phyloP scores from a whole-genome alignment of 139 green algal species.

The Picochlorum sp. region DNA sequence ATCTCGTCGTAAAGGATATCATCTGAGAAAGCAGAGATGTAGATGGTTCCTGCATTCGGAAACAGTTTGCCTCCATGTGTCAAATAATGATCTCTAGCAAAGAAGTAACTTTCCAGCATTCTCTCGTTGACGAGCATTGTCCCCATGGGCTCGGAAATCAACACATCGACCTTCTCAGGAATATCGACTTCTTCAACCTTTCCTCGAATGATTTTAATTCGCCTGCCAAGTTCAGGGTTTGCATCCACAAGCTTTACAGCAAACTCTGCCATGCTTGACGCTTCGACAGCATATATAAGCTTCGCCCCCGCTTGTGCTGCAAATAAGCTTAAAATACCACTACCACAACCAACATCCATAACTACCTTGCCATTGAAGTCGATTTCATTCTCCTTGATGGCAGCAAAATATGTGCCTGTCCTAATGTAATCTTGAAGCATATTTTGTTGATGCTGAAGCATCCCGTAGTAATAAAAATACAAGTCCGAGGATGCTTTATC shows the following conservation, averaged over 20 bases:
- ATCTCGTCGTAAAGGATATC: conserved; percentile 68
- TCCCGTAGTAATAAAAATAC: conserved; percentile 83
- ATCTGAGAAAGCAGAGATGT: conserved; percentile 75
- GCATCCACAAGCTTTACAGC: conserved; percentile 49
- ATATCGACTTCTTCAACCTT: conserved; percentile 64
- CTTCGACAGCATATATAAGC: conserved; percentile 93
- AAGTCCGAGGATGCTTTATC: conserved; percentile 60
- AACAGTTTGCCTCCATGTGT: conserved; percentile 91
- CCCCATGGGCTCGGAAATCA: conserved; percentile 75
- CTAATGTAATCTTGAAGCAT: conserved; percentile 79
- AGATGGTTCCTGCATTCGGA: conserved; percentile 70
- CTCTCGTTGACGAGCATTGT: conserved; percentile 95
- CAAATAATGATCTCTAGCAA: conserved; percentile 77
- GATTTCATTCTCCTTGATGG: conserved; percentile 70
- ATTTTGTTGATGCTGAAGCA: conserved; percentile 90
- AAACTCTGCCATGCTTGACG: conserved; percentile 70
- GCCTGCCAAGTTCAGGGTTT: conserved; percentile 40
- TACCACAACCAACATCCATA: conserved; percentile 90
- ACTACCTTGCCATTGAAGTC: conserved; percentile 87
- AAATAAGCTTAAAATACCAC: conserved; percentile 93
- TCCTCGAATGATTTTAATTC: conserved; percentile 44
- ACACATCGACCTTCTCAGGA: conserved; percentile 40
- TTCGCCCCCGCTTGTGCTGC: conserved; percentile 74
- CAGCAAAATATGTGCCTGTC: conserved; percentile 89
- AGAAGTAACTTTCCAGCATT: conserved; percentile 93